phyloP scores from a whole-genome alignment of 2,329 filamentous ascomycete genomes.

The Sarocladiaceae sp. region DNA sequence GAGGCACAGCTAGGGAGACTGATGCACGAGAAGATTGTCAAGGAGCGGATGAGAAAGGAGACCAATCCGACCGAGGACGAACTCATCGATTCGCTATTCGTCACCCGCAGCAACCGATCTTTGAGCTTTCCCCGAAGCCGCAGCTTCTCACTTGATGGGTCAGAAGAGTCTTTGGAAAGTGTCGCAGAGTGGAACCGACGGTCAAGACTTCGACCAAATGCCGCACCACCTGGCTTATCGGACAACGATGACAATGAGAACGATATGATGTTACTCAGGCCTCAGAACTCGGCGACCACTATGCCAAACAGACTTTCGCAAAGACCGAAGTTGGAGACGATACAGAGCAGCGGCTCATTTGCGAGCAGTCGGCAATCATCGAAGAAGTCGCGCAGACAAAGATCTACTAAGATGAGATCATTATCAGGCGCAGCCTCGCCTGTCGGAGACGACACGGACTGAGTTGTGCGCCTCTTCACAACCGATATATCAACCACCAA shows the following conservation, averaged over 20 bases:
- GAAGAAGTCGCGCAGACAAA: slow-evolving; percentile 22
- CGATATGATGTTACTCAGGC: slow-evolving; percentile 4
- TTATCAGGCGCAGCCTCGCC: slow-evolving; percentile 29
- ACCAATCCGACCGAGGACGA: slow-evolving; percentile 37
- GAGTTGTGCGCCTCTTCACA: too few relatives aligned
- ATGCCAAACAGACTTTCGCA: slow-evolving; percentile 15
- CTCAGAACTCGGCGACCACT: neutral
- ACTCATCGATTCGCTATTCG: slow-evolving; percentile 38
- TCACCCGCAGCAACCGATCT: slow-evolving; percentile 25
- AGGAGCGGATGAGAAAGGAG: slow-evolving; percentile 42
- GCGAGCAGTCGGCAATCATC: slow-evolving; percentile 23
- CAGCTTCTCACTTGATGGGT: slow-evolving; percentile 34
- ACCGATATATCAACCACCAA: too few relatives aligned
- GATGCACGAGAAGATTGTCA: slow-evolving; percentile 40
- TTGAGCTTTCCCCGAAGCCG: slow-evolving; percentile 28
- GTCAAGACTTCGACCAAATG: slow-evolving; percentile 22
- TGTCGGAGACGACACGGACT: slow-evolving; percentile 34
- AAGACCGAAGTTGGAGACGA: slow-evolving; percentile 43
- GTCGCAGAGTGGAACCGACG: slow-evolving; percentile 22
- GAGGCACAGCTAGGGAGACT: slow-evolving; percentile 38
- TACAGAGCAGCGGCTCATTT: slow-evolving; percentile 37
- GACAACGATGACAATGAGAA: slow-evolving; percentile 27
- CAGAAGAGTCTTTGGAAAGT: slow-evolving; percentile 28
- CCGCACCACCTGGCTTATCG: slow-evolving; percentile 26
- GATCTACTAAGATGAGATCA: slow-evolving; percentile 24